Base-by-base conservation (phyloP, 2,329 filamentous ascomycete genomes). In the Calonectria pteridis region DNA sequence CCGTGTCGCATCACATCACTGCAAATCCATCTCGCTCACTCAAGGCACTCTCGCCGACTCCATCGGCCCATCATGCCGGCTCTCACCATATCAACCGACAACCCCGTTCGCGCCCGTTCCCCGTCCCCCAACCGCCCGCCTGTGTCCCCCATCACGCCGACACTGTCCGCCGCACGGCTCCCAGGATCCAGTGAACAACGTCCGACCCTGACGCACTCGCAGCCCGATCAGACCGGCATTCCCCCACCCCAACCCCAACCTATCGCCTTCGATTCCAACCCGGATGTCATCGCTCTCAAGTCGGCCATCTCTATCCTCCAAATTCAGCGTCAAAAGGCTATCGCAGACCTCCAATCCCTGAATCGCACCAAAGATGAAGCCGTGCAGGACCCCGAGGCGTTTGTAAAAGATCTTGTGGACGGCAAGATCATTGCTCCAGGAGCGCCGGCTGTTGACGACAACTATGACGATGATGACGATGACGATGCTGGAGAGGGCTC, bases 241-340 rank as follows among this genome's bases (percentile, higher is more conserved):
- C 81, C 85, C 1, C 87, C 89, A 2, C 89, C 89, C 5, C 85
- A 86, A 3, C 88, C 88, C 0, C 84, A 87, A 49, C 87, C 90
- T 55, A 87, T 93, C 72, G 87, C 89, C 78, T 91, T 93, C 74
- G 88, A 90, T 76, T 84, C 86, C 69, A 98, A 98, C 81, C 93
- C 95, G 10, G 96, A 98, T 86, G 95, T 94, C 29, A 93, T 98
- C 73, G 96, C 96, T 6, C 89, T 98, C 73, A 93, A 93, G 77
- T 94, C 94, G 31, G 94, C 96, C 58, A 95, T 98, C 73, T 93
- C 94, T 11, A 92, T 98, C 66, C 88, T 98, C 59, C 95, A 98
- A 85, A 89, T 98, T 77, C 96, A 98, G 86, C 93, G 93, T 76
- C 92, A 93, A 81, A 94, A 94, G 82, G 95, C 95, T 50, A 87